Conservation (phyloP, 2,329 filamentous ascomycete species). For the Aspergillus glaucus region DNA sequence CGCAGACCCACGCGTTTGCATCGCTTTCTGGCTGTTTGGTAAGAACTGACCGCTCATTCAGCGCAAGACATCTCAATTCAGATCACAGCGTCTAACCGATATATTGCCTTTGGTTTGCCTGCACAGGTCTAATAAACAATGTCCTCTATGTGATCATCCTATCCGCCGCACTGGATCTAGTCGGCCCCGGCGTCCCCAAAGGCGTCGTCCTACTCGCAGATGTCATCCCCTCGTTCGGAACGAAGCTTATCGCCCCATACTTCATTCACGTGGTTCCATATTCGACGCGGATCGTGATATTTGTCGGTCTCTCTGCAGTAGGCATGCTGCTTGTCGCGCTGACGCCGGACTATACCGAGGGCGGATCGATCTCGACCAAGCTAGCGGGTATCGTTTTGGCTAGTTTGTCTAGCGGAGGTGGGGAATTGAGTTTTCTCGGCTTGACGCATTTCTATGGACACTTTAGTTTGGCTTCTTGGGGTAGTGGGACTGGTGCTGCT, state of each 20-base stretch:
- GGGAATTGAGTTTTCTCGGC: conserved; percentile 84
- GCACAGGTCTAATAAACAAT: conserved; percentile 81
- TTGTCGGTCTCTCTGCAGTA: conserved; percentile 66
- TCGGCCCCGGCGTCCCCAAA: conserved; percentile 79
- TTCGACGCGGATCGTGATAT: conserved; percentile 62
- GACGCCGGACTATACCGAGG: conserved; percentile 56
- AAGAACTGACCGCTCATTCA: conserved; percentile 17
- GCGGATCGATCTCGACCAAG: conserved; percentile 63
- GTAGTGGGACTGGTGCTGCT: conserved; percentile 83
- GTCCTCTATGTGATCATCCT: conserved; percentile 97
- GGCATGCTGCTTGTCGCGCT: conserved; percentile 89
- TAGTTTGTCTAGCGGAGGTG: conserved; percentile 76
- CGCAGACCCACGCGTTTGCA: conserved; percentile 63
- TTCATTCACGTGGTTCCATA: conserved; percentile 89
- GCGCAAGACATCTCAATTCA: not conserved
- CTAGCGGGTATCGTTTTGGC: conserved; percentile 78
- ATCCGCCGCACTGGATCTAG: conserved; percentile 89
- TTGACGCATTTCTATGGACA: conserved; percentile 90
- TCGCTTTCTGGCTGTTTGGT: conserved; percentile 95
- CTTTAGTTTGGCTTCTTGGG: conserved; percentile 83
- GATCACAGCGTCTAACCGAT: not conserved
- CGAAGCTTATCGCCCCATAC: conserved; percentile 85
- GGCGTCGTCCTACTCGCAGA: conserved; percentile 89
- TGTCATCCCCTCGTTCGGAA: conserved; percentile 80
- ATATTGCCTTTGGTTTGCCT: not conserved